These are phyloP conservation scores for Carex scoparia DNA, from an alignment of 176 grass and related monocot genomes.

Conservation along the genomic window DNA sequence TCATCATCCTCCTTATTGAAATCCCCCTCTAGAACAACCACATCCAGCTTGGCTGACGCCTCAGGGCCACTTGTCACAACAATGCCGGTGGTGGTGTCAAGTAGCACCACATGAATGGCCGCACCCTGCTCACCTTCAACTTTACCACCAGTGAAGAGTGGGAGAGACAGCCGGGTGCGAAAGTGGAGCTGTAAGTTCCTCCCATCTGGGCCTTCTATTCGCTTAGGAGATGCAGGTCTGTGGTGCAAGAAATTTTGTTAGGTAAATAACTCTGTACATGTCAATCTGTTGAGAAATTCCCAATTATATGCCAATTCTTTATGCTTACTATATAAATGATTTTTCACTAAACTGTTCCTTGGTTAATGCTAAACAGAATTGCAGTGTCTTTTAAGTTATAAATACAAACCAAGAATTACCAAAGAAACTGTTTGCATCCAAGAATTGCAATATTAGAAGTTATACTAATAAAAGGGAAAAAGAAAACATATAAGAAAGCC, in stretches of 20 bases:
- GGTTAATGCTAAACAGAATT: background rate
- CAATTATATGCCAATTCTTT: background rate
- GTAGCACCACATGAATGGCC: slow-evolving; percentile 73
- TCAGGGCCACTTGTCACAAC: slow-evolving; percentile 51
- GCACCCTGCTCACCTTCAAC: slow-evolving; percentile 86
- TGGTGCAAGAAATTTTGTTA: slow-evolving; percentile 10
- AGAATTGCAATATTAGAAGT: background rate
- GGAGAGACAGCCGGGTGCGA: slow-evolving; percentile 53
- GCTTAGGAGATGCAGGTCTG: slow-evolving; percentile 61
- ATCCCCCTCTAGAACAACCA: slow-evolving; percentile 77
- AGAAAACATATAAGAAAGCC: background rate
- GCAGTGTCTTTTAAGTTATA: background rate
- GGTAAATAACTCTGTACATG: background rate
- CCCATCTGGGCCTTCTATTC: slow-evolving; percentile 65
- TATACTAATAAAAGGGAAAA: background rate
- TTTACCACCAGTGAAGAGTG: slow-evolving; percentile 89
- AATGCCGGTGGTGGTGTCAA: slow-evolving; percentile 49
- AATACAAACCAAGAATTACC: background rate
- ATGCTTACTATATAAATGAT: background rate
- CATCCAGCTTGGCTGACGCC: slow-evolving; percentile 63
- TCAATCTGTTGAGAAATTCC: background rate
- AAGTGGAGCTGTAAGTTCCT: slow-evolving; percentile 72
- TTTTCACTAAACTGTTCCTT: background rate
- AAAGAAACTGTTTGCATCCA: background rate
- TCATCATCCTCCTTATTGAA: slow-evolving; percentile 84